phyloP scores from a whole-genome alignment of 345 rosid species.

The Populus pruinosa region DNA sequence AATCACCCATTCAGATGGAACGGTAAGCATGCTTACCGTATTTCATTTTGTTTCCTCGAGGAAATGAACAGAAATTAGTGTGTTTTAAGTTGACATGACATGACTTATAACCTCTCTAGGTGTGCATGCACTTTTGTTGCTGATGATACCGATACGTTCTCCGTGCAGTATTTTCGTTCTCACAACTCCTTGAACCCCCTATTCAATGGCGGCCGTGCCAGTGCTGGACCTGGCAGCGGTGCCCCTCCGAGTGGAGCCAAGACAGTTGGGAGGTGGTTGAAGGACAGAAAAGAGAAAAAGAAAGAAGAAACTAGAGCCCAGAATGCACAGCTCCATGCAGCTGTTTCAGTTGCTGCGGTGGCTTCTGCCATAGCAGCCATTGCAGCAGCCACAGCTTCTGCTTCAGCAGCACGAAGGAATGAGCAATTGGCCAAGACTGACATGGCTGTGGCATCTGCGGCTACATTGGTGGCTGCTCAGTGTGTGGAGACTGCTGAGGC shows the following conservation, averaged over 20 bases:
- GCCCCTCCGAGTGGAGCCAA: slow-evolving; percentile 63
- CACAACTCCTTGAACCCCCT: slow-evolving; percentile 82
- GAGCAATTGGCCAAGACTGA: slow-evolving; percentile 70
- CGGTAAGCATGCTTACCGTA: neutral
- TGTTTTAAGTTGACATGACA: neutral
- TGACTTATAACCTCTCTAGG: neutral
- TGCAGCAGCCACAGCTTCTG: slow-evolving; percentile 71
- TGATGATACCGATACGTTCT: neutral
- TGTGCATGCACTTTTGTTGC: neutral
- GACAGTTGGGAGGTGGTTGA: slow-evolving; percentile 94
- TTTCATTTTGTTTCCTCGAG: neutral
- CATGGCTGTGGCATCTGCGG: slow-evolving; percentile 90
- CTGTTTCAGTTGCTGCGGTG: slow-evolving; percentile 84
- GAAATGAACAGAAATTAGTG: neutral
- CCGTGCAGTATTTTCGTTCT: slow-evolving; percentile 68
- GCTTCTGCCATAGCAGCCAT: slow-evolving; percentile 90
- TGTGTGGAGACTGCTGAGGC: slow-evolving; percentile 92
- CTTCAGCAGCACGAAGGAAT: slow-evolving; percentile 52
- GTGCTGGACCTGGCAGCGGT: slow-evolving; percentile 44
- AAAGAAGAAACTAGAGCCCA: slow-evolving; percentile 86
- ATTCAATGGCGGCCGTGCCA: slow-evolving; percentile 52
- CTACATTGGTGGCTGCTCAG: slow-evolving; percentile 94
- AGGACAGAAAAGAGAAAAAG: slow-evolving; percentile 91
- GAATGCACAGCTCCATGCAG: slow-evolving; percentile 86
- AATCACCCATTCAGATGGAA: neutral